Conservation (phyloP, 139 green algal genomes). For the Raphidocelis subcapitata region DNA sequence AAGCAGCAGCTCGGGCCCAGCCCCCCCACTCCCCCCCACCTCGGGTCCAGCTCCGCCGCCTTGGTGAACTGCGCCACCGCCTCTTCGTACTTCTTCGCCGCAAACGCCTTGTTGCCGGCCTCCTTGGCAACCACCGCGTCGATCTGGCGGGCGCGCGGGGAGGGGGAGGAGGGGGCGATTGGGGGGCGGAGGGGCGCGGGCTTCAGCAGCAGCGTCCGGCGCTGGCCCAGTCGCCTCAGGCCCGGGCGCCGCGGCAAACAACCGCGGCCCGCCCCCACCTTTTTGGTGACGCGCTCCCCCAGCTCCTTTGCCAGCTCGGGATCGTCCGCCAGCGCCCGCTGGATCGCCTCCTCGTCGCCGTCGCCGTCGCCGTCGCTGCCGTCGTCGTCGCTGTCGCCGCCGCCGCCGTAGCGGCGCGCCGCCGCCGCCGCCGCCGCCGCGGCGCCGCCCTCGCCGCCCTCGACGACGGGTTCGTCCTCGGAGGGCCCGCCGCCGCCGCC, state of each 20-base stretch:
- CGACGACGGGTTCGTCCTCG: conserved; percentile 28
- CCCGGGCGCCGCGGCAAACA: too few relatives aligned
- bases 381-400: not conserved
- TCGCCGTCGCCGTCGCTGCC: conserved; percentile 24
- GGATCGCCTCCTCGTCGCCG: conserved; percentile 46
- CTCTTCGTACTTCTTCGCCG: conserved; percentile 48
- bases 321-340: conserved; percentile 71
- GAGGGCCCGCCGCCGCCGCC: conserved; percentile 23
- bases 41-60: conserved; percentile 77
- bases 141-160: conserved; percentile 7
- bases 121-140: conserved; percentile 68
- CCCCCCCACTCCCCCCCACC: conserved; percentile 16
- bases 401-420: not conserved
- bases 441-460: not conserved
- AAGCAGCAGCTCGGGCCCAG: not conserved
- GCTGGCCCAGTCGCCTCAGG: too few relatives aligned
- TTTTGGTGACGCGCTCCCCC: conserved; percentile 18
- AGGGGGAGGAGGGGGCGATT: not conserved
- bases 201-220: not conserved
- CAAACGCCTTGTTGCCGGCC: conserved; percentile 72
- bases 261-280: too few relatives aligned
- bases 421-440: not conserved
- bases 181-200: not conserved
- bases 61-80: conserved; percentile 64
- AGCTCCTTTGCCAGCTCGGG: conserved; percentile 65